Evolutionary conservation across 208 protist genomes (phyloP).

Genomic region (Leptomonas pyrrhocoris): DNA sequence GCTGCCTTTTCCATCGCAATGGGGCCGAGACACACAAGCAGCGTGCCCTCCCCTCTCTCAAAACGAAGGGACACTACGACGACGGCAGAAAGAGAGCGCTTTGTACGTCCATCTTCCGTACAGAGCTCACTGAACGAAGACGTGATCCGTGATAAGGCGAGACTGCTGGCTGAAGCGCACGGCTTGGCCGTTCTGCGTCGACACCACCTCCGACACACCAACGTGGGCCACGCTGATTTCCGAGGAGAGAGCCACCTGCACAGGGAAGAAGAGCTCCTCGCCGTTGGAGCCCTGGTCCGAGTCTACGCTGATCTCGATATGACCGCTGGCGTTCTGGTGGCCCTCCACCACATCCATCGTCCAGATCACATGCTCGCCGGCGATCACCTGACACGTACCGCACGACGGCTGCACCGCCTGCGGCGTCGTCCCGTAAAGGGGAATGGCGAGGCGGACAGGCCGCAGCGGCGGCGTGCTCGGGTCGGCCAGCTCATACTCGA

Average conservation of each 20-base stretch:
- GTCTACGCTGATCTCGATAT: constrained; percentile 68
- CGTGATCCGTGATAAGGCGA: constrained; percentile 51
- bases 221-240: constrained; percentile 53
- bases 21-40: too few relatives aligned
- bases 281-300: constrained; percentile 18
- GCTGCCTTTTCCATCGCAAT: background rate
- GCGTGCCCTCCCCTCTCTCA: background rate
- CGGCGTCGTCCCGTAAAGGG: constrained; percentile 53
- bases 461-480: constrained; percentile 43
- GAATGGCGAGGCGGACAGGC: constrained; percentile 61
- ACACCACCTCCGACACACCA: constrained; percentile 59
- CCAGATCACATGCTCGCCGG: constrained; percentile 56
- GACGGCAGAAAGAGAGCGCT: background rate
- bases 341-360: constrained; percentile 59
- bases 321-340: constrained; percentile 56
- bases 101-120: too few relatives aligned
- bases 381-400: constrained; percentile 40
- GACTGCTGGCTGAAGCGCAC: constrained; percentile 70
- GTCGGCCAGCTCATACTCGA: constrained; percentile 83
- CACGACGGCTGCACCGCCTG: constrained; percentile 50
- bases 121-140: constrained; percentile 51
- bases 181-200: constrained; percentile 52
- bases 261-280: constrained; percentile 78
- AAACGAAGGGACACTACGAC: too few relatives aligned
- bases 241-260: constrained; percentile 60